A percentile compares a stretch with the other conserved stretches of the same genome.
Evolutionary conservation across 2,329 filamentous ascomycete genomes (phyloP).

Genomic region (Aurifilum marmelostoma): DNA sequence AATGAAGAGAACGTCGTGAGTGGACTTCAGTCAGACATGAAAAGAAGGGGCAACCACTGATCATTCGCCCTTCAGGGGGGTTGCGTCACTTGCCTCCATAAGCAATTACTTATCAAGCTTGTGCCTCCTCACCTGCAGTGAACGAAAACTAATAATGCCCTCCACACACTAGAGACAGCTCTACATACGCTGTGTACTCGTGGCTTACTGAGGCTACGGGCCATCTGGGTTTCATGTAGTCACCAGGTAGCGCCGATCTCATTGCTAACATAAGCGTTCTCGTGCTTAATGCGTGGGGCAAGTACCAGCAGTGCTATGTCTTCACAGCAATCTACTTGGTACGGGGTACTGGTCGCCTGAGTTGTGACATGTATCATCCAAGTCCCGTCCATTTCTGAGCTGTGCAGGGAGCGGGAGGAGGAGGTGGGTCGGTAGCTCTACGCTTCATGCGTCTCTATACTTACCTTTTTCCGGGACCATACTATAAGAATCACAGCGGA

Average conservation of each 20-base stretch:
- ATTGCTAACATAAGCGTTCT: neutral
- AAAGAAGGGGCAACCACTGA: neutral
- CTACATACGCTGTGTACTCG: neutral
- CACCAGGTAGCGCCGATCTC: neutral
- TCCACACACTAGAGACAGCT: neutral
- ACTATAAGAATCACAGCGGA: neutral
- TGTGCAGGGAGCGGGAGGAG: neutral
- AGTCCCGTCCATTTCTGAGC: neutral
- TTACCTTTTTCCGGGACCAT: neutral
- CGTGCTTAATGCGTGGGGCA: neutral
- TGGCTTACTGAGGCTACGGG: neutral
- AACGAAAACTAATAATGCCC: neutral
- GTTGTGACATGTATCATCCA: neutral
- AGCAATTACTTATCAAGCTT: neutral
- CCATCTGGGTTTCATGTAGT: neutral
- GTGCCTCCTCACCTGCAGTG: neutral
- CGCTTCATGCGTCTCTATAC: neutral
- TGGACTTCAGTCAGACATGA: no score
- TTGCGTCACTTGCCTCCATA: neutral
- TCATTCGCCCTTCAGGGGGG: neutral
- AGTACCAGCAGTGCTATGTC: neutral
- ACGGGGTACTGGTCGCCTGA: neutral
- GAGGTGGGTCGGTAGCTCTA: neutral
- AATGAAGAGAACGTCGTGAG: neutral
- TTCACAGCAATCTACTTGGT: neutral